Conservation (phyloP, 2,329 filamentous ascomycete species). For the Phialophora verrucosa region DNA sequence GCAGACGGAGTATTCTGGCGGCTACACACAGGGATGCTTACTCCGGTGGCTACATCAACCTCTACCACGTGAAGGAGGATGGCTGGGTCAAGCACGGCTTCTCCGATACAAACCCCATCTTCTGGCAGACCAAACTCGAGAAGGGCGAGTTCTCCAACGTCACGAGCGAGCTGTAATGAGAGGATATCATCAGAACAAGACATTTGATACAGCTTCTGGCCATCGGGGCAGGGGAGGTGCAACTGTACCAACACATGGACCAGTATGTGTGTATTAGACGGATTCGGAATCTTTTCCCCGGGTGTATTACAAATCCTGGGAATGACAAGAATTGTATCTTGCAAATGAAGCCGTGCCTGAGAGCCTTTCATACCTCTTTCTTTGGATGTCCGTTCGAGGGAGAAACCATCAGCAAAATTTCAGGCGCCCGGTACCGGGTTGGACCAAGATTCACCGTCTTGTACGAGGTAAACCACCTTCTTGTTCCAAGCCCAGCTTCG, state of each 20-base stretch:
- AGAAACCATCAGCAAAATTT: not conserved
- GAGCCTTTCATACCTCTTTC: not conserved
- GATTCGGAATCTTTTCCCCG: conserved; percentile 14
- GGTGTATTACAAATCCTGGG: conserved; percentile 25
- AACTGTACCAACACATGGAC: conserved; percentile 30
- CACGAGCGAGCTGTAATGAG: conserved; percentile 53
- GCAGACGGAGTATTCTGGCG: conserved; percentile 88
- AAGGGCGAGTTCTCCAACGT: conserved; percentile 99
- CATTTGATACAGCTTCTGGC: conserved; percentile 15
- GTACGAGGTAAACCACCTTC: not conserved
- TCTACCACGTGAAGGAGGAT: conserved; percentile 98
- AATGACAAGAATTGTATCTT: conserved; percentile 5
- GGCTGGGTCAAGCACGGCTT: conserved; percentile 99
- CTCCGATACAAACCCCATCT: conserved; percentile 96
- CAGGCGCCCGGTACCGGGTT: not conserved
- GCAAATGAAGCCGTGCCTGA: not conserved
- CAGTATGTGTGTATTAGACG: conserved; percentile 31
- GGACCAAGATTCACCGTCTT: not conserved
- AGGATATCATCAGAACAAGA: not conserved
- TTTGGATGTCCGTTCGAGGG: not conserved
- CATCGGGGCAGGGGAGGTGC: conserved; percentile 10
- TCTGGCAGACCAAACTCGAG: conserved; percentile 99
- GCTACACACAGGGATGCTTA: conserved; percentile 98
- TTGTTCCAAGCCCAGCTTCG: not conserved
- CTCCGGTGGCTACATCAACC: conserved; percentile 97